A percentile compares a stretch with the other conserved stretches of the same genome.
These are phyloP conservation scores for Leccinum fibrillosum DNA, from an alignment of 768 basidiomycete genomes.

Conservation along the genomic window DNA sequence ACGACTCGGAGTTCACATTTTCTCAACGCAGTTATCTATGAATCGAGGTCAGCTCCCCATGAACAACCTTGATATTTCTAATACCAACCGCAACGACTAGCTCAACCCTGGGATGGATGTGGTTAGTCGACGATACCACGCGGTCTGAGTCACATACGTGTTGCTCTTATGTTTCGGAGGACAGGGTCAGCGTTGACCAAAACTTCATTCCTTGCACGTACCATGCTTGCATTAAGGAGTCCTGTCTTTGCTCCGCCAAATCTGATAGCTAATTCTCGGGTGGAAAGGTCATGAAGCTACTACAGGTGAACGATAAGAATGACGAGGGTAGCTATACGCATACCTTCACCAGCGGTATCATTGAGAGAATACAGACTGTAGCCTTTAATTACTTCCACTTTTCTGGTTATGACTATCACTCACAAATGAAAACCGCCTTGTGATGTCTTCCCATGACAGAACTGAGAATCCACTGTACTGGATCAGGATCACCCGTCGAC, in stretches of 20 bases:
- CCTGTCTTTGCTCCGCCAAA: constrained; percentile 78
- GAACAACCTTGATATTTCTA: background rate
- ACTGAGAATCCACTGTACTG: constrained; percentile 52
- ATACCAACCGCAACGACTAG: constrained; percentile 67
- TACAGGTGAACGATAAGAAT: constrained; percentile 3
- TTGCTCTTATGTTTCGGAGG: constrained; percentile 50
- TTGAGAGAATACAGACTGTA: constrained; percentile 61
- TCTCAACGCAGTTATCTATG: constrained; percentile 66
- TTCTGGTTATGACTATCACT: constrained; percentile 18
- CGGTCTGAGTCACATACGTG: constrained; percentile 42
- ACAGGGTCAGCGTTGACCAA: constrained; percentile 1
- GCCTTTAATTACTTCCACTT: background rate
- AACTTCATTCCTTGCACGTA: constrained; percentile 28
- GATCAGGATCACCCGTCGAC: background rate
- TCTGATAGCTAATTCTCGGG: constrained; percentile 66
- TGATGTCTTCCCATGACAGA: constrained; percentile 46
- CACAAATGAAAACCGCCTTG: constrained; percentile 61
- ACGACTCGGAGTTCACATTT: constrained; percentile 82
- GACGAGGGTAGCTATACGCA: background rate
- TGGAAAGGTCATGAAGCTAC: constrained; percentile 76
- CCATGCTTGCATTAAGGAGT: constrained; percentile 78
- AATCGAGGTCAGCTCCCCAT: background rate
- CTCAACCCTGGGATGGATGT: constrained; percentile 42
- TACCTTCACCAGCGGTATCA: constrained; percentile 80
- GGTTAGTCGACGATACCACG: background rate